Conservation (phyloP, 192 early-diverging fungal species). For the Podochytrium sp. region DNA sequence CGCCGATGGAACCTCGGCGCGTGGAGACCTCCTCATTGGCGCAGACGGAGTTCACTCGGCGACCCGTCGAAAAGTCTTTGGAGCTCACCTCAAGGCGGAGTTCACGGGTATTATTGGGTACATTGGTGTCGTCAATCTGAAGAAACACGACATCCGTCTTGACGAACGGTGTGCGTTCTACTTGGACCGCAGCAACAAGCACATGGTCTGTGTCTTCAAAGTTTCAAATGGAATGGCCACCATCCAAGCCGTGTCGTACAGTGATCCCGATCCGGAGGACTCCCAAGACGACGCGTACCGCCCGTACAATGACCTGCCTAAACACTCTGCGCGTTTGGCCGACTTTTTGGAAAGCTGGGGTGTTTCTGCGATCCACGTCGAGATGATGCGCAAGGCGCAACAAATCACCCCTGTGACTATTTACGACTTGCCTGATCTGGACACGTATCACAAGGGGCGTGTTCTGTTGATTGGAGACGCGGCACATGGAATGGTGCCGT, state of each 20-base stretch:
- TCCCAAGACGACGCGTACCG: no score
- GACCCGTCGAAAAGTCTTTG: conserved; percentile 28
- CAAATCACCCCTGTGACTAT: background rate
- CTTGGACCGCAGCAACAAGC: background rate
- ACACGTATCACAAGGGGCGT: no score
- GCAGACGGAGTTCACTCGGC: conserved; percentile 9
- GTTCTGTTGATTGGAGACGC: no score
- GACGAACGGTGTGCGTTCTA: background rate
- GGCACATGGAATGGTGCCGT: no score
- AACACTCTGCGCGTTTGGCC: no score
- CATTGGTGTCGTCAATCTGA: background rate
- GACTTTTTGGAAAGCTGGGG: no score
- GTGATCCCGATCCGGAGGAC: no score
- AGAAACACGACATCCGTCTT: background rate
- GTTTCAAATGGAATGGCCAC: background rate
- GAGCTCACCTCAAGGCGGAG: conserved; percentile 16
- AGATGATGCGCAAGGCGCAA: background rate
- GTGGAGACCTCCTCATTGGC: conserved; percentile 11
- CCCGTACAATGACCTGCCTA: no score
- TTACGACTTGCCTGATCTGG: background rate
- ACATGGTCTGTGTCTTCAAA: background rate
- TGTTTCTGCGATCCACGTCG: background rate
- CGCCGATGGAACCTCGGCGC: background rate
- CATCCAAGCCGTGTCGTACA: background rate
- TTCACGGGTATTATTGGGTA: conserved; percentile 10